phyloP scores from a whole-genome alignment of 306 rosid genomes.

The Ceratonia siliqua region DNA sequence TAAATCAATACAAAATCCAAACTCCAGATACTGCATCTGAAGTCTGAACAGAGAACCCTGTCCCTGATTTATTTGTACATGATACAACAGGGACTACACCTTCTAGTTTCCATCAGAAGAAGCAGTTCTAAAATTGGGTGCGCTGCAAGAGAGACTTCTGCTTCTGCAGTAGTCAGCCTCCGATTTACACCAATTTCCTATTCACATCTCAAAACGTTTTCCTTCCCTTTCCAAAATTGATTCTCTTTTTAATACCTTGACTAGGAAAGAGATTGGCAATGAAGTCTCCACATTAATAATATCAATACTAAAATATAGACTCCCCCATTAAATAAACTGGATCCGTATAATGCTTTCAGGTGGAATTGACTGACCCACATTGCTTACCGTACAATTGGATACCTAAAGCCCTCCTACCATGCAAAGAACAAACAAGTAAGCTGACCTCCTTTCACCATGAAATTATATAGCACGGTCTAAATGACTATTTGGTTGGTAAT shows the following conservation, averaged over 20 bases:
- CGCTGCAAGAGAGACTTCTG: background rate
- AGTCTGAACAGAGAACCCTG: background rate
- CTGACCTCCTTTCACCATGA: background rate
- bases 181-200: constrained; percentile 16
- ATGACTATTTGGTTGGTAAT: background rate
- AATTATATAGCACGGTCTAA: background rate
- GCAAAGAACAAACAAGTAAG: background rate
- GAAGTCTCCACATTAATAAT: background rate
- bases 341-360: background rate
- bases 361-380: background rate
- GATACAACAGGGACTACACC: background rate
- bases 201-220: background rate
- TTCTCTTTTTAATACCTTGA: background rate
- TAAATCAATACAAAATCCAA: background rate
- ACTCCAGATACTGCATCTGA: background rate
- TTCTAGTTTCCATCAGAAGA: constrained; percentile 2
- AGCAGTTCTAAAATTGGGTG: background rate
- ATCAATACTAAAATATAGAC: background rate
- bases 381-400: background rate
- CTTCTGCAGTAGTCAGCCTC: background rate
- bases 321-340: background rate
- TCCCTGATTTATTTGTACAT: background rate
- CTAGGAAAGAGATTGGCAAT: background rate
- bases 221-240: background rate
- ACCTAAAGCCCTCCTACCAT: background rate